Evolutionary conservation across 2,329 filamentous ascomycete genomes (phyloP).

Genomic region (Aspergillus caelatus): DNA sequence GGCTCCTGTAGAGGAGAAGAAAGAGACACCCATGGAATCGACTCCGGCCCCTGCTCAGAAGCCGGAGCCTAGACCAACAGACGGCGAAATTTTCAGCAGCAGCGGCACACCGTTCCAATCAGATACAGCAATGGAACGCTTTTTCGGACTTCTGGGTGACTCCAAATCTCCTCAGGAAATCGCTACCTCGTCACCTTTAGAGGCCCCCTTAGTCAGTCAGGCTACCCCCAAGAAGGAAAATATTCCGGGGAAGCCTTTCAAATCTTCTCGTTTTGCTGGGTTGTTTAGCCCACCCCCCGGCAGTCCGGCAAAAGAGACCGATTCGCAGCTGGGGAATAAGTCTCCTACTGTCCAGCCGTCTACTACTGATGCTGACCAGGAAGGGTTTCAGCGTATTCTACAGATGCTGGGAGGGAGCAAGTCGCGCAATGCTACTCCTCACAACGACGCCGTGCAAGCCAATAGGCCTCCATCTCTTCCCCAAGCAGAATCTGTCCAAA

Average conservation of each 20-base stretch:
- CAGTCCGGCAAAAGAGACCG: slow-evolving; percentile 49
- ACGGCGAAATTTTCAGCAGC: slow-evolving; percentile 56
- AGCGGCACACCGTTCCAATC: slow-evolving; percentile 64
- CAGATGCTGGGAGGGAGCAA: slow-evolving; percentile 71
- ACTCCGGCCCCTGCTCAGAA: slow-evolving; percentile 30
- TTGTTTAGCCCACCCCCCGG: slow-evolving; percentile 69
- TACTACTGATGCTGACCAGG: slow-evolving; percentile 69
- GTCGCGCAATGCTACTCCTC: slow-evolving; percentile 49
- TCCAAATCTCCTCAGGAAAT: slow-evolving; percentile 49
- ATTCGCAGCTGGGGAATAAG: slow-evolving; percentile 27
- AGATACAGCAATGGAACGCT: slow-evolving; percentile 73
- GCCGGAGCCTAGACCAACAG: slow-evolving; percentile 43
- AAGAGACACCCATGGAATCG: slow-evolving; percentile 36
- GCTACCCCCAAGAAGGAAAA: slow-evolving; percentile 46
- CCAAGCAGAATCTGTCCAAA: slow-evolving; percentile 33
- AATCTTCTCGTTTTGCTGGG: slow-evolving; percentile 83
- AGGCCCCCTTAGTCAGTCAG: slow-evolving; percentile 7
- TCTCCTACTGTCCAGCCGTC: slow-evolving; percentile 38
- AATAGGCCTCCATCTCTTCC: slow-evolving; percentile 33
- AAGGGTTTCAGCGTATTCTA: slow-evolving; percentile 81
- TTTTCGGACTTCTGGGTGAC: slow-evolving; percentile 67
- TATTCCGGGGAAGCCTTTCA: slow-evolving; percentile 57
- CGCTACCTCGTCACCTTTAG: slow-evolving; percentile 39
- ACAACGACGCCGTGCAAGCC: slow-evolving; percentile 39
- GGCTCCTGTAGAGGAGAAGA: slow-evolving; percentile 47